phyloP scores from a whole-genome alignment of 1,139 yeast species.

The Suhomyces atakaporum region DNA sequence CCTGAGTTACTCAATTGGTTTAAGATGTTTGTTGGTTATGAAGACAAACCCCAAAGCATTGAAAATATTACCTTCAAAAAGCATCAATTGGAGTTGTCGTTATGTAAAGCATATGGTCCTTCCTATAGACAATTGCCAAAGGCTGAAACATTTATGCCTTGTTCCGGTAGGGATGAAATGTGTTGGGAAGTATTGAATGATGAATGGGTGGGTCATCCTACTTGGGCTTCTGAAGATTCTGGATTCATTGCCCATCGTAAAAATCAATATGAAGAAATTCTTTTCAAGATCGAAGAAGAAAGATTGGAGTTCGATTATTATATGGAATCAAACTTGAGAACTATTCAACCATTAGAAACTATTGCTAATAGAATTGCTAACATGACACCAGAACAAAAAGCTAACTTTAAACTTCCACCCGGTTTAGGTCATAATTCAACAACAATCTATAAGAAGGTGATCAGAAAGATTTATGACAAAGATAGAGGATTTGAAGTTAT shows the following conservation, averaged over 20 bases:
- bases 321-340: slow-evolving; percentile 92
- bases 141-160: slow-evolving; percentile 94
- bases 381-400: slow-evolving; percentile 90
- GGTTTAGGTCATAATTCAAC: slow-evolving; percentile 90
- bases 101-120: slow-evolving; percentile 90
- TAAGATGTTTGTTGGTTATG: slow-evolving; percentile 86
- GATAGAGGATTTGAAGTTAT: slow-evolving; percentile 96
- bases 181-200: slow-evolving; percentile 98
- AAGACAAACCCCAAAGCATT: slow-evolving; percentile 72
- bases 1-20: slow-evolving; percentile 88
- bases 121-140: slow-evolving; percentile 92
- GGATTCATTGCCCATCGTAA: slow-evolving; percentile 98
- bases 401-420: slow-evolving; percentile 81
- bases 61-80: slow-evolving; percentile 88
- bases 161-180: slow-evolving; percentile 98
- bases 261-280: slow-evolving; percentile 93
- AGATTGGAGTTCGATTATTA: slow-evolving; percentile 95
- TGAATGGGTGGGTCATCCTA: slow-evolving; percentile 99
- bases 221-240: slow-evolving; percentile 99
- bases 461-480: slow-evolving; percentile 88
- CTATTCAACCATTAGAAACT: slow-evolving; percentile 93
- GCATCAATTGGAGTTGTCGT: slow-evolving; percentile 83
- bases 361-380: slow-evolving; percentile 92
- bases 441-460: slow-evolving; percentile 90
- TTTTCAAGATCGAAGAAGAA: slow-evolving; percentile 95